Conservation (phyloP, 2,329 filamentous ascomycete genomes). For the Dactylellina leptospora region DNA sequence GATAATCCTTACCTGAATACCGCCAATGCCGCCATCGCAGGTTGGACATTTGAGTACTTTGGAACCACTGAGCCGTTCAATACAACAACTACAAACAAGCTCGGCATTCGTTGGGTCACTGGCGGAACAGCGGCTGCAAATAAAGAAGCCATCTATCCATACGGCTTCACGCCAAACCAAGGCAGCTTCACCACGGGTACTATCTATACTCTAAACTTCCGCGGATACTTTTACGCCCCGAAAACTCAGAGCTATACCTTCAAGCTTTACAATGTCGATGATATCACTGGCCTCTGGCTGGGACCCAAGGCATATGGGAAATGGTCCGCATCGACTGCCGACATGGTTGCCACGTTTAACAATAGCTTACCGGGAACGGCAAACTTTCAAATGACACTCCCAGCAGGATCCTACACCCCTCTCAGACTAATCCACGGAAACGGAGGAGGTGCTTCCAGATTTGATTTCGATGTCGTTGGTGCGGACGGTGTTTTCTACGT, state of each 20-base stretch:
- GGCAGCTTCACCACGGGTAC: not conserved
- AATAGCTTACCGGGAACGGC: not conserved
- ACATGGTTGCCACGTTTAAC: not conserved
- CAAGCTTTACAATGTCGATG: slow-evolving; percentile 11
- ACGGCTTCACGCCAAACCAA: slow-evolving; percentile 1
- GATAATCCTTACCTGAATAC: not conserved
- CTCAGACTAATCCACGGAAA: not conserved
- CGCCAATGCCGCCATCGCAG: not conserved
- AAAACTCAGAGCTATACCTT: slow-evolving; percentile 14
- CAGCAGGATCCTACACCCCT: not conserved
- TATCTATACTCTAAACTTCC: slow-evolving; percentile 2
- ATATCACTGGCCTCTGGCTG: slow-evolving; percentile 2
- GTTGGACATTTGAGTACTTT: not conserved
- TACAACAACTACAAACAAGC: not conserved
- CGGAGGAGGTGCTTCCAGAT: not conserved
- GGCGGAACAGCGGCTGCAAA: not conserved
- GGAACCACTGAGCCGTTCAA: not conserved
- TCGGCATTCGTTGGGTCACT: slow-evolving; percentile 7
- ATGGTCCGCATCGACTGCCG: not conserved
- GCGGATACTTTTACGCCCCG: slow-evolving; percentile 19
- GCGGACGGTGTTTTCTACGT: not conserved
- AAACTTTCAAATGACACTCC: not conserved
- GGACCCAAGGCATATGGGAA: not conserved
- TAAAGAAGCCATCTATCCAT: not conserved
- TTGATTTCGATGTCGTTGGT: slow-evolving; percentile 1